Evolutionary conservation across 2,329 filamentous ascomycete species (phyloP).

Genomic region (Aspergillus texensis): DNA sequence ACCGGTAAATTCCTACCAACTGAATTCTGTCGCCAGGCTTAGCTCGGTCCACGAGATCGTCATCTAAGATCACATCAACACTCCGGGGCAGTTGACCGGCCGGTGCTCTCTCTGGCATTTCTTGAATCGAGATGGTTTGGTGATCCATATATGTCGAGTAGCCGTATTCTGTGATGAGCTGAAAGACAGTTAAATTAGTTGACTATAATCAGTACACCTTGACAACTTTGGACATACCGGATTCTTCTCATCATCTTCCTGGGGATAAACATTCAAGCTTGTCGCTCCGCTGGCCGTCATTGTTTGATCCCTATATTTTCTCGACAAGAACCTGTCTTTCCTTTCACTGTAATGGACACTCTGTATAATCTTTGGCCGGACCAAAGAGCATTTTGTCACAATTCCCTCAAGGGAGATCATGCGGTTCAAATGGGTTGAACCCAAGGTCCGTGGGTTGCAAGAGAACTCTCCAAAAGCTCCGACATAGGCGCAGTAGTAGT

Average conservation of each 20-base stretch:
- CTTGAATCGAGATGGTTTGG: conserved; percentile 96
- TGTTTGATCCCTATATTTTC: conserved; percentile 93
- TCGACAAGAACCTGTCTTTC: conserved; percentile 82
- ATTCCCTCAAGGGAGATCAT: conserved; percentile 99
- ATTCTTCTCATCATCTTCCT: conserved; percentile 90
- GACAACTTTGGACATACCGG: conserved; percentile 52
- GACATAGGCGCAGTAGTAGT: conserved; percentile 94
- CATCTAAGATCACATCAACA: conserved; percentile 94
- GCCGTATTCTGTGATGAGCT: conserved; percentile 90
- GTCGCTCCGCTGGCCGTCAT: conserved; percentile 88
- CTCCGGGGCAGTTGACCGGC: conserved; percentile 93
- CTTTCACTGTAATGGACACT: conserved; percentile 95
- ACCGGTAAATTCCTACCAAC: conserved; percentile 93
- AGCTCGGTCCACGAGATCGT: conserved; percentile 90
- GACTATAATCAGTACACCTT: conserved; percentile 11
- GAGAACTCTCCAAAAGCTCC: conserved; percentile 94
- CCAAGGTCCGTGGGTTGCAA: conserved; percentile 91
- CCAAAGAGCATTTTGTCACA: conserved; percentile 92
- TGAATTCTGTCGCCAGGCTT: conserved; percentile 97
- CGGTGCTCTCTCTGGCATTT: conserved; percentile 96
- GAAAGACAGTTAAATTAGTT: conserved; percentile 18
- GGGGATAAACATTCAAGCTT: conserved; percentile 89
- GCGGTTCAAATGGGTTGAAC: conserved; percentile 85
- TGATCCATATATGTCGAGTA: conserved; percentile 96
- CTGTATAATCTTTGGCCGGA: conserved; percentile 95